Evolutionary conservation across 441 rosid genomes (phyloP).

Genomic region (Syzygium malaccense): DNA sequence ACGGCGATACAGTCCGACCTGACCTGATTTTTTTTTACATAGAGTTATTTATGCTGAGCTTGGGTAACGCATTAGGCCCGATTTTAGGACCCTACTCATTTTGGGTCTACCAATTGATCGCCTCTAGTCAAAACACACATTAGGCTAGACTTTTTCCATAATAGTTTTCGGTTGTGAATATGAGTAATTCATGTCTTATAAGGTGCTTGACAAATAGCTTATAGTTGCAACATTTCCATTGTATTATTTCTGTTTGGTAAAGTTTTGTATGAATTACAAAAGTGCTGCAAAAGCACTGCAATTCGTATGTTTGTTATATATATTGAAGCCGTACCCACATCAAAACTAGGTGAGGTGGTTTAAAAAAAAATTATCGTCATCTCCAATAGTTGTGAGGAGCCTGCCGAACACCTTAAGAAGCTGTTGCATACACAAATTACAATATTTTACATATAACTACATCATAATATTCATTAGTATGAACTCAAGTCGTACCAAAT

Average conservation of each 20-base stretch:
- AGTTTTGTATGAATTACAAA: background rate
- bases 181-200: background rate
- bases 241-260: background rate
- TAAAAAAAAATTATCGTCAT: background rate
- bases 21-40: background rate
- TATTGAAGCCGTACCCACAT: background rate
- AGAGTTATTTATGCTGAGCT: background rate
- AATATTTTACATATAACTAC: background rate
- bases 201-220: background rate
- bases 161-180: background rate
- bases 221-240: background rate
- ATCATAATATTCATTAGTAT: background rate
- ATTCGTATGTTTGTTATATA: background rate
- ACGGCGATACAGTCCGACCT: rapidly evolving
- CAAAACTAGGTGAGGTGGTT: background rate
- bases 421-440: background rate
- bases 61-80: background rate
- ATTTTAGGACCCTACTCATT: background rate
- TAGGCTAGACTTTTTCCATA: background rate
- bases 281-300: background rate
- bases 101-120: background rate
- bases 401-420: background rate
- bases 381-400: background rate
- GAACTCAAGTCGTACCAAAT: background rate
- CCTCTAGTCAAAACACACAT: background rate